phyloP scores from a whole-genome alignment of 1,139 yeast genomes.

The Candida tetrigidarum region DNA sequence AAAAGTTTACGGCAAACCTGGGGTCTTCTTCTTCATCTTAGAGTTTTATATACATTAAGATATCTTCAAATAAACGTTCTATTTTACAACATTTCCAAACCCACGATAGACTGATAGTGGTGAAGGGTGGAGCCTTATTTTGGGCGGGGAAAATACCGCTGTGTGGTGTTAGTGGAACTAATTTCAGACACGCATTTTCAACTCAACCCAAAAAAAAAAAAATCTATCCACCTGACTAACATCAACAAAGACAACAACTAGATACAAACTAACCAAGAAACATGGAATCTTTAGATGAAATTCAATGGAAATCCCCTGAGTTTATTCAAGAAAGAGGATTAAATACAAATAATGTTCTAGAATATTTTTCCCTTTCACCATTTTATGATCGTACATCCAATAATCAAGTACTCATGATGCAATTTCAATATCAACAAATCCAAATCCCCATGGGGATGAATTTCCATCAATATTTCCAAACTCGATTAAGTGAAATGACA shows the following conservation, averaged over 20 bases:
- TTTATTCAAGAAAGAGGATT: constrained; percentile 92
- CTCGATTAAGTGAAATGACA: constrained; percentile 72
- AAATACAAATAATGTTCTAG: constrained; percentile 86
- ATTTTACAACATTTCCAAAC: constrained; percentile 40
- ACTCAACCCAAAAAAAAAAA: too few species aligned
- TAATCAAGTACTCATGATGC: constrained; percentile 95
- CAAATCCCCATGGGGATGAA: constrained; percentile 48
- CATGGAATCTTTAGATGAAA: constrained; percentile 65
- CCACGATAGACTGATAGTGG: constrained; percentile 91
- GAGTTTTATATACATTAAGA: too few species aligned
- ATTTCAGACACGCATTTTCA: too few species aligned
- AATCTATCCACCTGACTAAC: too few species aligned
- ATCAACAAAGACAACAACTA: too few species aligned
- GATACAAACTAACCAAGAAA: too few species aligned
- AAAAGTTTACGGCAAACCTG: constrained; percentile 26
- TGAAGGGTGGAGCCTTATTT: constrained; percentile 96
- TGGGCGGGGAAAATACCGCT: too few species aligned
- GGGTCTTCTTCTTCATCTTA: too few species aligned
- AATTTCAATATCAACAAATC: constrained; percentile 78
- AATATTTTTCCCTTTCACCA: constrained; percentile 91
- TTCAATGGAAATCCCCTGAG: constrained; percentile 98
- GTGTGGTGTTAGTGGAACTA: too few species aligned
- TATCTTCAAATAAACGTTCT: not conserved
- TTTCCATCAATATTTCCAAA: constrained; percentile 48
- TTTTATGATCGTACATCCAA: constrained; percentile 94